These are phyloP conservation scores for Asterochloris erici DNA, from an alignment of 139 green algal species.

Conservation along the genomic window DNA sequence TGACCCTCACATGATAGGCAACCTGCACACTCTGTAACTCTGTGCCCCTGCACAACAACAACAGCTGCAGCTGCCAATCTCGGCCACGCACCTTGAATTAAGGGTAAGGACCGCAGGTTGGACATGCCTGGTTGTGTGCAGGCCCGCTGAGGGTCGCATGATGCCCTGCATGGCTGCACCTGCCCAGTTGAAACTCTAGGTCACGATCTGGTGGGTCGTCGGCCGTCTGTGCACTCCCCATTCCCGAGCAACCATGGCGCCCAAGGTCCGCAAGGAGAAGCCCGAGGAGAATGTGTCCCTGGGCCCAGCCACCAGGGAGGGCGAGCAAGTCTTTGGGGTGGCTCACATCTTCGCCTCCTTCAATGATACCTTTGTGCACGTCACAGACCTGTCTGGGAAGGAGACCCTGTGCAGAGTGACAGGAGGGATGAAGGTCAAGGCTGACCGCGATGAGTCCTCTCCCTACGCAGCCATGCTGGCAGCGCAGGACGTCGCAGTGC, in stretches of 20 bases:
- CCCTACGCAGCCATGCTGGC: conserved; percentile 99
- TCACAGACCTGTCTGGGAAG: conserved; percentile 98
- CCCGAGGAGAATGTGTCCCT: conserved; percentile 71
- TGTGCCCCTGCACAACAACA: too few relatives aligned
- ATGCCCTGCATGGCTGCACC: too few relatives aligned
- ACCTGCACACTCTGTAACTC: too few relatives aligned
- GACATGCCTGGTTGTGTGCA: too few relatives aligned
- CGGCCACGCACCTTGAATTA: too few relatives aligned
- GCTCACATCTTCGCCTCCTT: conserved; percentile 99
- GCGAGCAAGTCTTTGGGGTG: conserved; percentile 97
- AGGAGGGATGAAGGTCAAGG: conserved; percentile 99
- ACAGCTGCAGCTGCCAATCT: too few relatives aligned
- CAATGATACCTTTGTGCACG: conserved; percentile 99
- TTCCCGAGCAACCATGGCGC: conserved; percentile 36
- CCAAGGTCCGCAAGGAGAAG: conserved; percentile 40
- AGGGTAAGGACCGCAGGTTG: too few relatives aligned
- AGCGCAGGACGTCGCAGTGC: conserved; percentile 94
- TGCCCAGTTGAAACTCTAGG: too few relatives aligned
- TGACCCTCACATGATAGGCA: too few relatives aligned
- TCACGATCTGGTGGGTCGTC: too few relatives aligned
- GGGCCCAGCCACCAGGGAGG: conserved; percentile 79
- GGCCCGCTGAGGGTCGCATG: too few relatives aligned
- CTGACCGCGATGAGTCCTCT: conserved; percentile 98
- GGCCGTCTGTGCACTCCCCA: too few relatives aligned
- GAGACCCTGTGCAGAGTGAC: conserved; percentile 97